A percentile compares a stretch with the other conserved stretches of the same genome.
Evolutionary conservation across 805 yeast genomes (phyloP).

Genomic region (Sungouiella blattae): DNA sequence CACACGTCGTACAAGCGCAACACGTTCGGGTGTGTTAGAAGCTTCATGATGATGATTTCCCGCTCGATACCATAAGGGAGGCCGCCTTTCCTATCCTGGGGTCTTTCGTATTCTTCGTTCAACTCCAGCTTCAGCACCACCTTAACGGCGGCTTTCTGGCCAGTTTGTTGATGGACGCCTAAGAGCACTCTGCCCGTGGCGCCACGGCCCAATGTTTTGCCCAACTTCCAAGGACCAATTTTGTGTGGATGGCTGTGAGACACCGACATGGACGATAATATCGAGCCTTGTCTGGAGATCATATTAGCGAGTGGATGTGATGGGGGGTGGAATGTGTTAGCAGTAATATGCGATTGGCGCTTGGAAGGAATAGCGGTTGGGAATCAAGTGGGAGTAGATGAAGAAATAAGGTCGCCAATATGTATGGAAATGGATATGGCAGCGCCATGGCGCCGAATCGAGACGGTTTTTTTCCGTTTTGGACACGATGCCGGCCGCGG

Average conservation of each 20-base stretch:
- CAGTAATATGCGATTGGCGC: not conserved
- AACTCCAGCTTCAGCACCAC: slow-evolving; percentile 68
- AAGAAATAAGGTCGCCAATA: not conserved
- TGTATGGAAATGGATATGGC: too few species aligned
- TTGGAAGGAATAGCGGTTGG: not conserved
- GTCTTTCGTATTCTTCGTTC: slow-evolving; percentile 31
- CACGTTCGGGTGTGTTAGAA: slow-evolving; percentile 89
- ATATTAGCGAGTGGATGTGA: slow-evolving; percentile 3
- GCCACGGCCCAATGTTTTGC: slow-evolving; percentile 76
- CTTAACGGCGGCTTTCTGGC: slow-evolving; percentile 79
- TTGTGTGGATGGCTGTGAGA: slow-evolving; percentile 44
- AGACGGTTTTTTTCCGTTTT: too few species aligned
- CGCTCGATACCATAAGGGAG: slow-evolving; percentile 95
- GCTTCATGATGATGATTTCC: slow-evolving; percentile 95
- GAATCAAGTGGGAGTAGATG: not conserved
- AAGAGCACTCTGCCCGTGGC: slow-evolving; percentile 78
- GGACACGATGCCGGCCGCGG: too few species aligned
- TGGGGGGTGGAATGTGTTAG: too few species aligned
- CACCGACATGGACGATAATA: slow-evolving; percentile 51
- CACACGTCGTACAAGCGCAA: slow-evolving; percentile 94
- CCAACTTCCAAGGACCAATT: slow-evolving; percentile 82
- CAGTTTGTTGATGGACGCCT: slow-evolving; percentile 65
- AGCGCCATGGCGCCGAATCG: too few species aligned
- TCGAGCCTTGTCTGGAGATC: slow-evolving; percentile 55
- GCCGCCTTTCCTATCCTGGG: slow-evolving; percentile 34